Evolutionary conservation across 306 rosid species (phyloP), one percentile per base, ranked within the genome.

Genomic region (Vigna nakashimae): DNA sequence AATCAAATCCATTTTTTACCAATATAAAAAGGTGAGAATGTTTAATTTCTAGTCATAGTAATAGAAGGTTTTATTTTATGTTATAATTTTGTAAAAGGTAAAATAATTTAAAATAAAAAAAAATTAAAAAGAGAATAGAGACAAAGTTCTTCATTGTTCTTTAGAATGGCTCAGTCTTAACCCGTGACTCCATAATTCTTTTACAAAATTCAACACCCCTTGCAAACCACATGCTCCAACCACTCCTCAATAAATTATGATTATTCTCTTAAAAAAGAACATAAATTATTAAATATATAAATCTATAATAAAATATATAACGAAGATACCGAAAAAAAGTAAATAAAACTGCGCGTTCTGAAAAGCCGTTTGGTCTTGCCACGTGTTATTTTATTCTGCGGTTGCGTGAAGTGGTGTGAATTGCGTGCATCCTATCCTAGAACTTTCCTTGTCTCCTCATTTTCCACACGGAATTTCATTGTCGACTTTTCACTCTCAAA

Each of bases 401-500:
- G 62, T 74, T 70, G 46, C 49, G 65, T 16, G 55, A 17, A 9
- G 32, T 9, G 26, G 55, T 15, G 32, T 5, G 4, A 3, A 26
- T 3, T 2, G 73, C 9, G 71, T 11, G 65, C 28, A 14, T 22
- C 75, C 17, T 22, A 14, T 22, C 75, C 17, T 22, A 7, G 81
- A 76, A 69, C 4, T 69, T 81, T 82, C 85, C 46, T 16, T 75
- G 81, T 69, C 60, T 69, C 73, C 68, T 34, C 50, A 18, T 75
- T 75, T 81, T 69, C 73, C 82, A 59, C 85, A 43, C 82, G 74
- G 22, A n/a, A 43, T 69, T 75, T 50, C 20, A 15, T 65, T 30
- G 11, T 62, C 74, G 42, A 59, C 67, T 50, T 20, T 58, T 45
- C 43, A 67, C 3, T 57, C 68, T 78, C 20, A 53, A 28, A 11